Percentiles rank a stretch among this genome's conserved stretches.
Conservation (phyloP, 73 alveolate genomes). For the Paraurostyla sp. region DNA sequence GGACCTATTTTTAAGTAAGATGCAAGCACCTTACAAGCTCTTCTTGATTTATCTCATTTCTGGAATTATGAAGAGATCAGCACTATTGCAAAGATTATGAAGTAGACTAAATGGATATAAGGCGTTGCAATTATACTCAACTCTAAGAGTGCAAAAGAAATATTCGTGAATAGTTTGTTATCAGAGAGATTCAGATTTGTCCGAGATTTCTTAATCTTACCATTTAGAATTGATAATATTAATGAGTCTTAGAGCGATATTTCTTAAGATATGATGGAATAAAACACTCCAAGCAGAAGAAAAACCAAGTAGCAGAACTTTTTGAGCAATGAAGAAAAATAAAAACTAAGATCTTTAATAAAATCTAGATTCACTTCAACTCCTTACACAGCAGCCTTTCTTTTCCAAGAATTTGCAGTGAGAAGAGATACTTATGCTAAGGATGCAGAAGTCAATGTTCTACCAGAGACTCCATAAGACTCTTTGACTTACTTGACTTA, state of each 20-base stretch:
- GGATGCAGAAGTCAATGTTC: neutral
- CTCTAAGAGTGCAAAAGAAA: neutral
- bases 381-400: constrained; percentile 31
- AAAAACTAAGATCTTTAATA: neutral
- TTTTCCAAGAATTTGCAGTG: constrained; percentile 32
- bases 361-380: neutral
- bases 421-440: constrained; percentile 15
- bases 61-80: constrained; percentile 31
- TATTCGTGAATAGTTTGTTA: neutral
- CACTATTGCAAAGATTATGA: neutral
- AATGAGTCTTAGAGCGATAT: neutral
- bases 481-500: neutral
- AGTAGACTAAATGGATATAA: neutral
- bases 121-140: neutral
- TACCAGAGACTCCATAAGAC: neutral
- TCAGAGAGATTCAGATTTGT: constrained; percentile 37
- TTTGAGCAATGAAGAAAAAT: neutral
- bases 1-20: constrained; percentile 5
- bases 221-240: neutral
- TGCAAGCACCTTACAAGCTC: neutral
- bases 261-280: neutral
- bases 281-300: neutral
- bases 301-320: neutral
- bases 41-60: neutral
- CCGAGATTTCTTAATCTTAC: constrained; percentile 21